Evolutionary conservation across 1,284 basidiomycete species (phyloP).

Genomic region (Trametes polyzona): DNA sequence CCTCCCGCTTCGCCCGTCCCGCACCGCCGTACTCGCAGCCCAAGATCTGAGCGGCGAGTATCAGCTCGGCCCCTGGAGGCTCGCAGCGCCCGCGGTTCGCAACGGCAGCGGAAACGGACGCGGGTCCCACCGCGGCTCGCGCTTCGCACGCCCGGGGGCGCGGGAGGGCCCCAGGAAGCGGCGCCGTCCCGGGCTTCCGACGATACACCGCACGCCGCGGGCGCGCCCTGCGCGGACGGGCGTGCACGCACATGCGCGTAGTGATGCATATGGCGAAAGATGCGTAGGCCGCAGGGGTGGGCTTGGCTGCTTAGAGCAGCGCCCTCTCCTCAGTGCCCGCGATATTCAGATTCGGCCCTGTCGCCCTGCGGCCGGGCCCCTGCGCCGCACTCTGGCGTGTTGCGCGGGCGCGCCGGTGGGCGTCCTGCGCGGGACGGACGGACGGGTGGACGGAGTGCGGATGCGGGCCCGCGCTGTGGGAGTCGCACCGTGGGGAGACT

Average conservation of each 20-base stretch:
- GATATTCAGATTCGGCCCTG: not conserved
- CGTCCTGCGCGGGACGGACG: not conserved
- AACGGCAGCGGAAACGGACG: not conserved
- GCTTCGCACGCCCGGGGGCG: slow-evolving; percentile 1
- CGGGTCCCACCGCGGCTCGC: not conserved
- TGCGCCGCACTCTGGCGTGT: not conserved
- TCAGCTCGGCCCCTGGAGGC: not conserved
- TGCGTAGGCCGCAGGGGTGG: too few species aligned
- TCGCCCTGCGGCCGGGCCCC: not conserved
- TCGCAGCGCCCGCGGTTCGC: not conserved
- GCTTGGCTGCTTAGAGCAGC: too few species aligned
- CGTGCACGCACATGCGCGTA: not conserved
- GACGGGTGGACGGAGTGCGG: not conserved
- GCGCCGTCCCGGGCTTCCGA: slow-evolving; percentile 13
- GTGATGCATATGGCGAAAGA: too few species aligned
- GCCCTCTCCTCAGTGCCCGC: too few species aligned
- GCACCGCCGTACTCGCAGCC: not conserved
- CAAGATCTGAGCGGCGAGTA: too few species aligned
- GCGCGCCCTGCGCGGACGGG: too few species aligned
- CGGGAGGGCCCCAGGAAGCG: slow-evolving; percentile 2
- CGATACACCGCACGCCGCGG: slow-evolving; percentile 5
- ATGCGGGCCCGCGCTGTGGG: not conserved
- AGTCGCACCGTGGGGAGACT: not conserved
- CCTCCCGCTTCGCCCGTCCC: not conserved
- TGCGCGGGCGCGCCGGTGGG: not conserved